Evolutionary conservation across 106 monocot genomes (phyloP).

Genomic region (Allium cepa): DNA sequence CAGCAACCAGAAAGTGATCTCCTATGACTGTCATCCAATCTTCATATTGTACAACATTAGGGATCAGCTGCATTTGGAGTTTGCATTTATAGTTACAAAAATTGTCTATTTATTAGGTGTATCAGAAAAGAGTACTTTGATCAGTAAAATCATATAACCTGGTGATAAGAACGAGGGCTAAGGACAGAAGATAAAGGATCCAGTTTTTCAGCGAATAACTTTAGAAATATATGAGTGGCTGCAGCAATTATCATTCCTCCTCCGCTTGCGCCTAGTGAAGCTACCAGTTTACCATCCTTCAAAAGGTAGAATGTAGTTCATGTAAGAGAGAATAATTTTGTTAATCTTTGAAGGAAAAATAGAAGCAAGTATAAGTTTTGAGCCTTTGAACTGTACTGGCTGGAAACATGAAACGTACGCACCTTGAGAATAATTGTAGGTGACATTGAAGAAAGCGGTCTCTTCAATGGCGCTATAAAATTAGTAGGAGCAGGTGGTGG

Average conservation of each 20-base stretch:
- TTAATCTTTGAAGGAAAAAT: too few relatives aligned
- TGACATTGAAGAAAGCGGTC: constrained; percentile 89
- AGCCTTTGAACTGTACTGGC: background rate
- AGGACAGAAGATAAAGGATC: constrained; percentile 77
- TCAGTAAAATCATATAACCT: constrained; percentile 18
- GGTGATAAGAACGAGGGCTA: constrained; percentile 61
- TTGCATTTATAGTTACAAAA: too few relatives aligned
- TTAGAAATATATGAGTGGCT: constrained; percentile 61
- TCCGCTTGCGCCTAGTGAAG: constrained; percentile 75
- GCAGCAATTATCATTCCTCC: constrained; percentile 74
- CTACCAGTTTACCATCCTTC: constrained; percentile 40
- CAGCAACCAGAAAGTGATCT: constrained; percentile 64
- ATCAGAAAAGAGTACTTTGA: too few relatives aligned
- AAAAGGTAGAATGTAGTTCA: too few relatives aligned
- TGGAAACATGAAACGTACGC: background rate
- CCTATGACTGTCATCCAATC: constrained; percentile 81
- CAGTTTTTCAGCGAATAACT: constrained; percentile 68
- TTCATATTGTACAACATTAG: constrained; percentile 82
- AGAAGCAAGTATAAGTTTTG: background rate
- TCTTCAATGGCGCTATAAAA: constrained; percentile 64
- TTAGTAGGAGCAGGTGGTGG: constrained; percentile 81
- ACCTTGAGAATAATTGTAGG: constrained; percentile 89
- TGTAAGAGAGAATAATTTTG: too few relatives aligned
- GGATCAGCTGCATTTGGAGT: constrained; percentile 52
- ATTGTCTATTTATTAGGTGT: too few relatives aligned